These are phyloP conservation scores for Scutellaria minor DNA, from an alignment of 257 asterid species.

Conservation along the genomic window DNA sequence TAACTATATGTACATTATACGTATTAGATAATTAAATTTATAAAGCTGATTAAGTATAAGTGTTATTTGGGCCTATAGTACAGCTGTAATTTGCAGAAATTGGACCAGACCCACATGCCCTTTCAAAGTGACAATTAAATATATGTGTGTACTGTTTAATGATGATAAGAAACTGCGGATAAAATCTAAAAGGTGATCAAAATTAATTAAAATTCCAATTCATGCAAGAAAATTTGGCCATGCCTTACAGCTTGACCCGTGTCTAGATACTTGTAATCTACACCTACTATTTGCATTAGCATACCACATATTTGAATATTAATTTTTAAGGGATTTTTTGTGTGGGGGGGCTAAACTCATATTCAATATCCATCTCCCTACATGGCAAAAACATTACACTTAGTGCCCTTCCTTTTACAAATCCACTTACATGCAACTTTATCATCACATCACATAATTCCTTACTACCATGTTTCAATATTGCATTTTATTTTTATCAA, in stretches of 20 bases:
- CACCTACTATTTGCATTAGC: not conserved
- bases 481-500: no score
- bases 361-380: not conserved
- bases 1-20: no score
- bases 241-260: constrained; percentile 13
- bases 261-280: constrained; percentile 25
- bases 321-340: not conserved
- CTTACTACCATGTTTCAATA: not conserved
- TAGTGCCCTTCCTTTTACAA: not conserved
- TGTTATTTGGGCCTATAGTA: constrained; percentile 32
- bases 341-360: not conserved
- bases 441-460: not conserved
- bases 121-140: not conserved
- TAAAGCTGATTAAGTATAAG: no score
- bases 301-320: not conserved
- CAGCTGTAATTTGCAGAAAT: constrained; percentile 29
- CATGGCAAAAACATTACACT: constrained; percentile 21
- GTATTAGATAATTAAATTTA: no score
- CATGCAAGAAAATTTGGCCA: constrained; percentile 8
- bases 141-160: constrained; percentile 20
- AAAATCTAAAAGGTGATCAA: not conserved
- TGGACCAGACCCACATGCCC: constrained; percentile 30
- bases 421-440: constrained; percentile 2
- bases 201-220: not conserved
- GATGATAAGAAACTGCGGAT: constrained; percentile 13